Percentiles rank a stretch among this genome's conserved stretches.
These are phyloP conservation scores for Benincasa hispida DNA, from an alignment of 306 rosid genomes.

Conservation along the genomic window DNA sequence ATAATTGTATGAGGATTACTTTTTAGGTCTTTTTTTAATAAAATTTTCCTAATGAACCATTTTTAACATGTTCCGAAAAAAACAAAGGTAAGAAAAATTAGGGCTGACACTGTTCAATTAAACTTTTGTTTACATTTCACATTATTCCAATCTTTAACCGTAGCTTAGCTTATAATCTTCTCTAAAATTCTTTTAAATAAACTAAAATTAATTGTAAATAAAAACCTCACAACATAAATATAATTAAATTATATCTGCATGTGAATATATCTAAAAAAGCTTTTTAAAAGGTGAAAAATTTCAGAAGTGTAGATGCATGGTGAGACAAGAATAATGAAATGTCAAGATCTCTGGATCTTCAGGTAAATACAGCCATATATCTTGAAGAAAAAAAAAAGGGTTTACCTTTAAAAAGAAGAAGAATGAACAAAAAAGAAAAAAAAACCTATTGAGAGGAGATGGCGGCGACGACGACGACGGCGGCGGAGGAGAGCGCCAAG, in stretches of 20 bases:
- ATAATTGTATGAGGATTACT: too few relatives aligned
- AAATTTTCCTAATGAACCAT: background rate
- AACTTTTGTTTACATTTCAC: background rate
- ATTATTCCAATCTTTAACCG: background rate
- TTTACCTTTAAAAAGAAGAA: background rate
- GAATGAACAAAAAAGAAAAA: background rate
- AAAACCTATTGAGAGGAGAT: background rate
- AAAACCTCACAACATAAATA: too few relatives aligned
- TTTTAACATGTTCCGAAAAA: background rate
- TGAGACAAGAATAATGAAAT: background rate
- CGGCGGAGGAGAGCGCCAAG: background rate
- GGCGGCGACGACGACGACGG: background rate
- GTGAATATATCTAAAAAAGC: background rate
- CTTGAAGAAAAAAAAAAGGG: background rate
- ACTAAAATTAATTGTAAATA: too few relatives aligned
- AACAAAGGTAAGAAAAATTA: background rate
- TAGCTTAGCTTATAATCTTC: too few relatives aligned
- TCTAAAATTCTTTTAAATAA: too few relatives aligned
- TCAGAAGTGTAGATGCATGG: background rate
- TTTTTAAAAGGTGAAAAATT: background rate
- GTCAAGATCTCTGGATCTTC: background rate
- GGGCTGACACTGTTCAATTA: background rate
- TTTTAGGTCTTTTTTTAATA: background rate
- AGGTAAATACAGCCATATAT: too few relatives aligned
- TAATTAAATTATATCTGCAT: background rate